Evolutionary conservation across 805 yeast species (phyloP).

Genomic region (Saccharomycodes ludwigii): DNA sequence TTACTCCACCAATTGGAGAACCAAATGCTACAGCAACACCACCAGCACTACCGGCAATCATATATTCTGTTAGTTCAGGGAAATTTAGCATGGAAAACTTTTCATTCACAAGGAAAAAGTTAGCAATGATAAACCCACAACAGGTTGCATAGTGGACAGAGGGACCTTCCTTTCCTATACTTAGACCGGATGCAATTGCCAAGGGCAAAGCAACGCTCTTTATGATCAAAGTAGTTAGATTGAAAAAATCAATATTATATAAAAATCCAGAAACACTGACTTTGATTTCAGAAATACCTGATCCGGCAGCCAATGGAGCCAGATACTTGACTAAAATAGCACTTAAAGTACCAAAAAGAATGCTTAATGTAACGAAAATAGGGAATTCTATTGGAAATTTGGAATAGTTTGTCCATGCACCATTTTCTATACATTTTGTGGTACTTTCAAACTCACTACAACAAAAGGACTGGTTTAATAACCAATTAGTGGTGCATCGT

Average conservation of each 20-base stretch:
- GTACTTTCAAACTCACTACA: slow-evolving; percentile 45
- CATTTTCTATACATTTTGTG: slow-evolving; percentile 38
- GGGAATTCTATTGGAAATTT: slow-evolving; percentile 34
- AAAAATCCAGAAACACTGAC: slow-evolving; percentile 86
- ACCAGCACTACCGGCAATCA: slow-evolving; percentile 90
- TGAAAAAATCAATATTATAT: slow-evolving; percentile 58
- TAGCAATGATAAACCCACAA: slow-evolving; percentile 73
- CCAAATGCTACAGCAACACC: slow-evolving; percentile 99
- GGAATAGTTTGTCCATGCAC: slow-evolving; percentile 60
- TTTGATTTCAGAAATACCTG: slow-evolving; percentile 95
- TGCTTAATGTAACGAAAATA: slow-evolving; percentile 46
- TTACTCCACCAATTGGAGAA: slow-evolving; percentile 91
- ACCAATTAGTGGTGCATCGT: slow-evolving; percentile 56
- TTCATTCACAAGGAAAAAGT: slow-evolving; percentile 30
- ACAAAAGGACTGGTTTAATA: slow-evolving; percentile 66
- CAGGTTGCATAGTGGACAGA: slow-evolving; percentile 96
- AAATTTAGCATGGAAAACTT: slow-evolving; percentile 26
- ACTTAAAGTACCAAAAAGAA: slow-evolving; percentile 49
- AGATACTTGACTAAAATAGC: slow-evolving; percentile 55
- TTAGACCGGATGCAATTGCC: slow-evolving; percentile 84
- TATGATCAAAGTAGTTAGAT: slow-evolving; percentile 55
- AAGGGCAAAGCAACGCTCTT: slow-evolving; percentile 77
- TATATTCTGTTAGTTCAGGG: slow-evolving; percentile 23
- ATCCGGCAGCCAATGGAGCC: slow-evolving; percentile 92
- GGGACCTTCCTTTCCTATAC: slow-evolving; percentile 97